Conservation (phyloP, 805 yeast genomes). For the Kregervanrija delftensis region DNA sequence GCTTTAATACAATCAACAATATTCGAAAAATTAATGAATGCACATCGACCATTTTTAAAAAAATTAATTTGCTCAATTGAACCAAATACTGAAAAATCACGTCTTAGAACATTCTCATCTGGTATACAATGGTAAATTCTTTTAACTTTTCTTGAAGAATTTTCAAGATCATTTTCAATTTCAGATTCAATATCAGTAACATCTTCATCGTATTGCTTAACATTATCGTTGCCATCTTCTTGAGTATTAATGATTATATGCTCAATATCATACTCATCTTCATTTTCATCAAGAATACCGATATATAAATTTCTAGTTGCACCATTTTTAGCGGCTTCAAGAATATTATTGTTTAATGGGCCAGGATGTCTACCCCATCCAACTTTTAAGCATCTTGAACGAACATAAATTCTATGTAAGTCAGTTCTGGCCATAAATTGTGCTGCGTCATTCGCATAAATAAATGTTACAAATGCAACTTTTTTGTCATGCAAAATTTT, state of each 20-base stretch:
- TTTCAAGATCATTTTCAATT: neutral
- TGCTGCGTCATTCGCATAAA: conserved; percentile 58
- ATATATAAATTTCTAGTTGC: conserved; percentile 75
- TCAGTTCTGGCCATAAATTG: conserved; percentile 49
- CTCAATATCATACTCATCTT: conserved; percentile 25
- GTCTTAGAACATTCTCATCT: conserved; percentile 41
- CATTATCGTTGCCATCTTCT: conserved; percentile 19
- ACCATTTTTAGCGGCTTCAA: conserved; percentile 58
- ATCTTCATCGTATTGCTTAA: conserved; percentile 12
- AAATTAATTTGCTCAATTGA: conserved; percentile 71
- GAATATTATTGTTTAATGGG: conserved; percentile 46
- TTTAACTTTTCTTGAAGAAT: conserved; percentile 3
- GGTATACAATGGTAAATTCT: conserved; percentile 28
- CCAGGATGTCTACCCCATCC: conserved; percentile 75
- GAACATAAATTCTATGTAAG: conserved; percentile 51
- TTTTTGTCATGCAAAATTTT: conserved; percentile 42
- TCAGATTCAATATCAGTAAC: neutral
- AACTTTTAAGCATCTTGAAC: conserved; percentile 53
- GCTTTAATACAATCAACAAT: conserved; percentile 57
- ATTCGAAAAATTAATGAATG: conserved; percentile 64
- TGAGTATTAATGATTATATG: neutral
- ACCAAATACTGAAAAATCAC: conserved; percentile 60
- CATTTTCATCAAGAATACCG: conserved; percentile 44
- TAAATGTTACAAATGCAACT: conserved; percentile 64
- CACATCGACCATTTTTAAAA: conserved; percentile 63